A percentile compares a stretch with the other conserved stretches of the same genome.
Evolutionary conservation across 352 stramenopile genomes (phyloP).

Genomic region (Phytopythium aichiense): DNA sequence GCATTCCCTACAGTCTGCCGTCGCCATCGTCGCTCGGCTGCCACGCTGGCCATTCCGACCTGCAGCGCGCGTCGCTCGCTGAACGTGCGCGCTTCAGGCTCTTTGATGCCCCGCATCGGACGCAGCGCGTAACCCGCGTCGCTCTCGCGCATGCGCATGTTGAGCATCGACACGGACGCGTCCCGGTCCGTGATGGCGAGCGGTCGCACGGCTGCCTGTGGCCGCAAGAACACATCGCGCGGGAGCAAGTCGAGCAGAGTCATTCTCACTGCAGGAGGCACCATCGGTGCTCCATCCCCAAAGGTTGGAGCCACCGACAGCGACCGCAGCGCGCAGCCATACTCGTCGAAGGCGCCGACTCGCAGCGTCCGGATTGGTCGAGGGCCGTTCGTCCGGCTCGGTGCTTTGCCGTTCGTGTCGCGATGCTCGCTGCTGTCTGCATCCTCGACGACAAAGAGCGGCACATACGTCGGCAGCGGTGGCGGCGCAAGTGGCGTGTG

Average conservation of each 20-base stretch:
- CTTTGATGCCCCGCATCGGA: conserved; percentile 44
- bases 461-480: conserved; percentile 55
- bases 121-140: conserved; percentile 41
- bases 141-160: conserved; percentile 31
- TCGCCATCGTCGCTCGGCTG: conserved; percentile 13
- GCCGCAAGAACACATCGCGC: conserved; percentile 41
- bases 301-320: not conserved
- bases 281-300: not conserved
- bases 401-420: conserved; percentile 31
- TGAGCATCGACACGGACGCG: not conserved
- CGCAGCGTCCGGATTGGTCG: conserved; percentile 9
- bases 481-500: conserved; percentile 53
- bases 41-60: conserved; percentile 38
- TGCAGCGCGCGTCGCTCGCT: conserved; percentile 24
- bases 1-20: not conserved
- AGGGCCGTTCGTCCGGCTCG: conserved; percentile 42
- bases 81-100: conserved; percentile 29
- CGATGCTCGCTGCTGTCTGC: not conserved
- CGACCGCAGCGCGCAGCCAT: not conserved
- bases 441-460: conserved; percentile 27
- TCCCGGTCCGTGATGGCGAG: conserved; percentile 29
- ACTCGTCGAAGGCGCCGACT: conserved; percentile 3
- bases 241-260: conserved; percentile 44
- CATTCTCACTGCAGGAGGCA: conserved; percentile 3
- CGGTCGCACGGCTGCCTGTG: conserved; percentile 46